Percentiles rank a stretch among this genome's conserved stretches.
phyloP scores from a whole-genome alignment of 202 grass and related monocot species.

The Bolboschoenoplectus hybrid region DNA sequence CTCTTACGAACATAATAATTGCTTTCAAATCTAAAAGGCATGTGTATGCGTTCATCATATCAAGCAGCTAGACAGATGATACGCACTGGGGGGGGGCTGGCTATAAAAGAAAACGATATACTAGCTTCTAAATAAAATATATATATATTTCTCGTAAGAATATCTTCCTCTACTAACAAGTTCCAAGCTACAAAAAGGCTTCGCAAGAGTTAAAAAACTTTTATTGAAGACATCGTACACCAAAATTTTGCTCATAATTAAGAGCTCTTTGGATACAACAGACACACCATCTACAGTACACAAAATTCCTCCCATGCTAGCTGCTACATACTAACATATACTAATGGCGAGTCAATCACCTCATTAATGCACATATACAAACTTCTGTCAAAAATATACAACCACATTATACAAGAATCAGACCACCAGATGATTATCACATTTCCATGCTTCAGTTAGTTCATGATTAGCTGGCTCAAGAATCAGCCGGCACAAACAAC shows the following conservation, averaged over 20 bases:
- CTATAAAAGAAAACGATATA: neutral
- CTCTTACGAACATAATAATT: neutral
- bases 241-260: slow-evolving; percentile 30
- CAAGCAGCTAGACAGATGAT: too few relatives aligned
- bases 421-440: neutral
- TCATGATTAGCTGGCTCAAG: slow-evolving; percentile 16
- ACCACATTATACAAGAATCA: slow-evolving; percentile 29
- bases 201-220: neutral
- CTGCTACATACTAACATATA: slow-evolving; percentile 25
- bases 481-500: slow-evolving; percentile 56
- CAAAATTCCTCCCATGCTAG: neutral
- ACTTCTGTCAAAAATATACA: slow-evolving; percentile 27
- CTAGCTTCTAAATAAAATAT: neutral
- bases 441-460: slow-evolving; percentile 24
- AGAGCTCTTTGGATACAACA: slow-evolving; percentile 23
- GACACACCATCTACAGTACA: slow-evolving; percentile 1
- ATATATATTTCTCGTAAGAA: neutral
- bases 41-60: neutral
- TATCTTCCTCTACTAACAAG: neutral
- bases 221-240: slow-evolving; percentile 17
- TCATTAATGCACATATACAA: slow-evolving; percentile 16
- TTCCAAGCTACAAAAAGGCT: neutral
- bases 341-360: slow-evolving; percentile 35
- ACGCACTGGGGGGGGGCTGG: neutral
- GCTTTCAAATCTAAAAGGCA: neutral